A percentile compares a stretch with the other conserved stretches of the same genome.
phyloP scores from a whole-genome alignment of 129 eudicot species.

The Lactuca sativa region DNA sequence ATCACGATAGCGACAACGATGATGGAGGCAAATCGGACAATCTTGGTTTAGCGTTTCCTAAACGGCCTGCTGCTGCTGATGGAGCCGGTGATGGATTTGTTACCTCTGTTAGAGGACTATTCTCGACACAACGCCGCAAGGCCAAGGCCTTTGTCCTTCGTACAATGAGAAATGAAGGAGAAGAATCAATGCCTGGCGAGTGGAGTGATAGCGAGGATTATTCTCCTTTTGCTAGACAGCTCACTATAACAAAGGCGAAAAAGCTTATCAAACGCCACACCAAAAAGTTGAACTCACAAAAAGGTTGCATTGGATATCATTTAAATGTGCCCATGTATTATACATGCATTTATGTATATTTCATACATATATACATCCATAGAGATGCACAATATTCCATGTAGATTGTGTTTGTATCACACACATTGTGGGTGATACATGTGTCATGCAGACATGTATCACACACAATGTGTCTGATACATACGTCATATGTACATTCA shows the following conservation, averaged over 20 bases:
- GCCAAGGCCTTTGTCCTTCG: constrained; percentile 90
- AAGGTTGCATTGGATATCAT: constrained; percentile 38
- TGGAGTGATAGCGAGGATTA: constrained; percentile 92
- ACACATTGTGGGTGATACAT: too few relatives aligned
- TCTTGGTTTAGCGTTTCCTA: constrained; percentile 54
- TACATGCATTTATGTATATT: not conserved
- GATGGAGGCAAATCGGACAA: constrained; percentile 60
- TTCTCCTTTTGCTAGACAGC: constrained; percentile 93
- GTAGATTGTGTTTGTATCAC: too few relatives aligned
- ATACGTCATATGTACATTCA: too few relatives aligned
- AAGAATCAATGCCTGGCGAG: constrained; percentile 61
- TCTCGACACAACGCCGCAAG: constrained; percentile 75
- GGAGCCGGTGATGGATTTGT: constrained; percentile 96
- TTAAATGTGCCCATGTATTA: too few relatives aligned
- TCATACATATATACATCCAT: too few relatives aligned
- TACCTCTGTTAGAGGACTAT: constrained; percentile 80
- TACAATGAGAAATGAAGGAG: constrained; percentile 98
- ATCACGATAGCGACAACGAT: constrained; percentile 74
- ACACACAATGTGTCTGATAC: too few relatives aligned
- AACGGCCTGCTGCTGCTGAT: constrained; percentile 43
- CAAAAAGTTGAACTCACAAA: constrained; percentile 73
- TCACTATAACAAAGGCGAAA: constrained; percentile 85
- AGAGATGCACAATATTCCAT: too few relatives aligned
- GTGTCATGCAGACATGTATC: too few relatives aligned
- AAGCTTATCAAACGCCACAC: constrained; percentile 79